Base-by-base conservation (phyloP, 495 filamentous ascomycete species). In the Ramalina intermedia region DNA sequence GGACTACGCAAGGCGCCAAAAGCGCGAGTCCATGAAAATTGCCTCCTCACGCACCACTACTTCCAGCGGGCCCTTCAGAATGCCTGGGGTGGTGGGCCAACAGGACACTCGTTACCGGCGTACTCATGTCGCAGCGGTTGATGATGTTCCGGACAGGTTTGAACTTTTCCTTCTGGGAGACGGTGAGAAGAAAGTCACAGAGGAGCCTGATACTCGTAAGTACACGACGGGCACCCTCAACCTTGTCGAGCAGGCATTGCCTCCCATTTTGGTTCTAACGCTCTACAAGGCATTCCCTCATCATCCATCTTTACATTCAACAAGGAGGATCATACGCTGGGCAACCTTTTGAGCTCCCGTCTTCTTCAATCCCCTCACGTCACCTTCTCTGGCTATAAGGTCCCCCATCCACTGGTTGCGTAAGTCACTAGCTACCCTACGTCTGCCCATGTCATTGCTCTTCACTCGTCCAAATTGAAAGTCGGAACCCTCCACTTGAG, bases 281-380 rank as follows among this genome's bases (percentile, higher is more conserved):
- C 6, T 47, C 18, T 8, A 27, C 8, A 46, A 94, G 89, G 89
- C 52, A 84, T 75, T 70, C 89, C 57, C 75, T 93, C 69, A 72
- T 78, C 55, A 39, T 82, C 87, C 16, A 82, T 94, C 61, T 96
- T 99, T 70, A 82, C 81, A 46, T 82, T 99, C 67, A 81, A 86
- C 63, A 96, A 94, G 65, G 93, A 99, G 61, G 93, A 99, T 61
- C 91, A 96, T 66, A 96, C 93, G 1, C 74, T 99, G 40, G 91
- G 80, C 50, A 96, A 96, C 61, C 73, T 96, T 51, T 75, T 99
- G 38, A 76, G 80, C 48, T 75, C 80, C 46, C 84, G 85, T 51
- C 83, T 96, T 41, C 73, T 86, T 58, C 79, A 85, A 60, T 81
- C 81, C 45, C 69, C 73, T 11, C 77, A 94, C 60, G 85, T 96